Percentiles rank a stretch among this genome's conserved stretches.
Conservation (phyloP, 2,329 filamentous ascomycete species). For the Emergomyces pasteurianus region DNA sequence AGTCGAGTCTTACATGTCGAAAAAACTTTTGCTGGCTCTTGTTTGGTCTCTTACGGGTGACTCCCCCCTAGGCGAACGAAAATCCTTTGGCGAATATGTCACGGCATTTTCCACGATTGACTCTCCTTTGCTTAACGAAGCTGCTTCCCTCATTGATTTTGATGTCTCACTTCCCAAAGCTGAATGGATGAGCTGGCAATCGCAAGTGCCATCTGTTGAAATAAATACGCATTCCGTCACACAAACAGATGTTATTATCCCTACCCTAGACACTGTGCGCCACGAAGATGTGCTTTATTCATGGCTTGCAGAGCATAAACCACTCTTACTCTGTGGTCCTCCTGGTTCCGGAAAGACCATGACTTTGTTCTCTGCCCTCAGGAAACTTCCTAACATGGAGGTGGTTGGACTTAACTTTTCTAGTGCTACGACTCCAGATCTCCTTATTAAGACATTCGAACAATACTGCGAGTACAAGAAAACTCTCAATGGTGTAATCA, state of each 20-base stretch:
- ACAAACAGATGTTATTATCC: slow-evolving; percentile 96
- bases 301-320: slow-evolving; percentile 98
- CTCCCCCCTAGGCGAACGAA: slow-evolving; percentile 77
- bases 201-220: slow-evolving; percentile 84
- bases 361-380: slow-evolving; percentile 94
- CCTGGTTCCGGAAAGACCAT: slow-evolving; percentile 99
- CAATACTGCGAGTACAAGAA: slow-evolving; percentile 99
- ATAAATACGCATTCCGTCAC: slow-evolving; percentile 97
- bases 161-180: slow-evolving; percentile 77
- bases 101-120: slow-evolving; percentile 75
- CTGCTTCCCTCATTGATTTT: slow-evolving; percentile 85
- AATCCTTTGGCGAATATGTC: slow-evolving; percentile 76
- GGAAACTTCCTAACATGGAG: slow-evolving; percentile 97
- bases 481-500: slow-evolving; percentile 87
- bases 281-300: slow-evolving; percentile 99
- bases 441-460: slow-evolving; percentile 98
- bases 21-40: slow-evolving; percentile 83
- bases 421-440: slow-evolving; percentile 91
- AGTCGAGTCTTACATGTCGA: slow-evolving; percentile 76
- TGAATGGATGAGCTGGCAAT: slow-evolving; percentile 90
- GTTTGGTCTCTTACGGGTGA: slow-evolving; percentile 97
- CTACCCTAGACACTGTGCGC: slow-evolving; percentile 89
- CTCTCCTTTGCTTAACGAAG: slow-evolving; percentile 64
- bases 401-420: slow-evolving; percentile 99
- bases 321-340: slow-evolving; percentile 87